Conservation (phyloP, 2,329 filamentous ascomycete genomes). For the Colletotrichum melonis region DNA sequence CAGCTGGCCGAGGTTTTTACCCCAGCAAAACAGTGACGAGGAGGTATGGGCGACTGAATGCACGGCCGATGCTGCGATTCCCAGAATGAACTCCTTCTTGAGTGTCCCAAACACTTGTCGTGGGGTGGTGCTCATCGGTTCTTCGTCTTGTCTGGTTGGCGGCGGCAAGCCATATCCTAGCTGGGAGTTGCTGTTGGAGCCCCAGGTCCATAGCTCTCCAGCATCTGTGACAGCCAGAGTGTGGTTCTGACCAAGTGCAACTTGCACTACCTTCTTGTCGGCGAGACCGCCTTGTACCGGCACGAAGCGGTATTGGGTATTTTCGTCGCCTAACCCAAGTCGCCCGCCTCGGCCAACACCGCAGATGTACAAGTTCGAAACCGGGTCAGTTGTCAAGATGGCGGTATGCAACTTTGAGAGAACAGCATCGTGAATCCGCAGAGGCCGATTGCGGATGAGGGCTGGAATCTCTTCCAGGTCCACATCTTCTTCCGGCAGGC, state of each 20-base stretch:
- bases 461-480: conserved; percentile 72
- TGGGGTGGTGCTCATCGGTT: conserved; percentile 83
- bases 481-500: conserved; percentile 33
- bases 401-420: conserved; percentile 95
- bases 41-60: conserved; percentile 92
- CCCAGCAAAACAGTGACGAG: conserved; percentile 89
- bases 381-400: conserved; percentile 85
- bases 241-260: conserved; percentile 92
- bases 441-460: conserved; percentile 75
- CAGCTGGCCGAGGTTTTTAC: conserved; percentile 93
- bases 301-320: conserved; percentile 86
- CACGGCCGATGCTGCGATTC: conserved; percentile 87
- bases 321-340: conserved; percentile 89
- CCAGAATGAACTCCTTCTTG: conserved; percentile 85
- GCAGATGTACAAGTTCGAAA: conserved; percentile 92
- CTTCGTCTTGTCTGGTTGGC: conserved; percentile 77
- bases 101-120: conserved; percentile 92
- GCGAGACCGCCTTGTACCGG: conserved; percentile 82
- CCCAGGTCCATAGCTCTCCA: conserved; percentile 96
- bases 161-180: conserved; percentile 84
- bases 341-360: conserved; percentile 92
- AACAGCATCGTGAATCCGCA: conserved; percentile 83
- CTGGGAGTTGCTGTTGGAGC: conserved; percentile 86
- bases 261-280: conserved; percentile 78
- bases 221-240: conserved; percentile 85